A percentile compares a stretch with the other conserved stretches of the same genome.
These are phyloP conservation scores for Trichoderma sp. DNA, from an alignment of 2,329 filamentous ascomycete species.

Conservation along the genomic window DNA sequence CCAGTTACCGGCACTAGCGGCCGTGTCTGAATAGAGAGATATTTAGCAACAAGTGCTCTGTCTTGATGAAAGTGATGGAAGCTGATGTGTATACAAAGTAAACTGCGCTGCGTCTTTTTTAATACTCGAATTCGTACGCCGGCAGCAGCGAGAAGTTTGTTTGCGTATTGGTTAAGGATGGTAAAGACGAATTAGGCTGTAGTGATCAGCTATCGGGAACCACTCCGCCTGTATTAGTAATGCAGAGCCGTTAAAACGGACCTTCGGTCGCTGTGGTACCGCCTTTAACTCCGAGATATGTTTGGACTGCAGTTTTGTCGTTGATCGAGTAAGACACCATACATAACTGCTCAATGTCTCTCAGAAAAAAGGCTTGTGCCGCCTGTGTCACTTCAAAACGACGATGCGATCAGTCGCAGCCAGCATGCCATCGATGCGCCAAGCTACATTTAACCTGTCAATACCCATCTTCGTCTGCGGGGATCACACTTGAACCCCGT, in stretches of 20 bases:
- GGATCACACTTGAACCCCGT: neutral
- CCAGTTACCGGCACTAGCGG: neutral
- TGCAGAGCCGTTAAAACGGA: neutral
- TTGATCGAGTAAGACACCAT: neutral
- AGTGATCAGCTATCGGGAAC: neutral
- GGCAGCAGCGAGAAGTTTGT: neutral
- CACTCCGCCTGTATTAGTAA: neutral
- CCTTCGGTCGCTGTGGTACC: neutral
- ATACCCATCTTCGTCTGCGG: neutral
- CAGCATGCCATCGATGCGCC: neutral
- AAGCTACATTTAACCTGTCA: neutral
- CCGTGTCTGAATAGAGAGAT: neutral
- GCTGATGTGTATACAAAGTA: neutral
- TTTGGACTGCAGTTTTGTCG: neutral
- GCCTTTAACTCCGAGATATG: neutral
- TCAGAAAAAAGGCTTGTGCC: neutral
- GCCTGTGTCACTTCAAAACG: neutral
- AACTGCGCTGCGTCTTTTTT: neutral
- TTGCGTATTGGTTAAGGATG: neutral
- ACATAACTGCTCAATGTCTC: neutral
- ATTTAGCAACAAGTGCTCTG: neutral
- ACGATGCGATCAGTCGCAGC: neutral
- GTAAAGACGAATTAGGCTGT: too few species aligned
- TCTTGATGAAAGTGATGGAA: neutral
- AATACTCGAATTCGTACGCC: neutral